A percentile compares a stretch with the other conserved stretches of the same genome.
These are phyloP conservation scores for Fomitopsis serialis DNA, from an alignment of 768 basidiomycete species.

Conservation along the genomic window DNA sequence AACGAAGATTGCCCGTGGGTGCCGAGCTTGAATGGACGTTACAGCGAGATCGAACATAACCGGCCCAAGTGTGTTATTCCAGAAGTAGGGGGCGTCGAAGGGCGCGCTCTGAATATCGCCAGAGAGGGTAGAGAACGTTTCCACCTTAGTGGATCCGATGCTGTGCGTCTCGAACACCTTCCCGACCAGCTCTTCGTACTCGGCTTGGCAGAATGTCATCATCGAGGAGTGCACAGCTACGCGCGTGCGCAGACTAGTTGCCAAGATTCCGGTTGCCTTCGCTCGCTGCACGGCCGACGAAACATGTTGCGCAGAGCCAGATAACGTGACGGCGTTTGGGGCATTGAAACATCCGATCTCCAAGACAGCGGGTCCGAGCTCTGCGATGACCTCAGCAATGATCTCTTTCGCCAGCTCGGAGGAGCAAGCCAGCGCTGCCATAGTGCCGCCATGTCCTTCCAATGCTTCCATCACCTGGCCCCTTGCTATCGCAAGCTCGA, in stretches of 20 bases:
- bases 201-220: constrained; percentile 29
- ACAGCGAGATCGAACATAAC: constrained; percentile 33
- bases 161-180: constrained; percentile 30
- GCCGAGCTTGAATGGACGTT: constrained; percentile 1
- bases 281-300: constrained; percentile 28
- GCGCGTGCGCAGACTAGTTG: constrained; percentile 29
- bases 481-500: constrained; percentile 39
- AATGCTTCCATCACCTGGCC: constrained; percentile 29
- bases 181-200: constrained; percentile 23
- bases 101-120: constrained; percentile 16
- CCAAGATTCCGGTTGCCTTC: constrained; percentile 24
- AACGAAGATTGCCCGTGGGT: constrained; percentile 26
- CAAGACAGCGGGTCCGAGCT: constrained; percentile 19
- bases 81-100: constrained; percentile 35
- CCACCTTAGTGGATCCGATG: constrained; percentile 20
- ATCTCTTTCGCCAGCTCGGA: constrained; percentile 22
- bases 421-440: constrained; percentile 39
- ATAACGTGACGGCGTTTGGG: constrained; percentile 30
- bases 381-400: constrained; percentile 15
- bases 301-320: constrained; percentile 22
- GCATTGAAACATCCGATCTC: constrained; percentile 39
- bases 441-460: constrained; percentile 31
- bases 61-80: constrained; percentile 32
- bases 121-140: constrained; percentile 33
- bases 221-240: constrained; percentile 34